These are phyloP conservation scores for Fistulinella prunicolor DNA, from an alignment of 768 basidiomycete species.

Conservation along the genomic window DNA sequence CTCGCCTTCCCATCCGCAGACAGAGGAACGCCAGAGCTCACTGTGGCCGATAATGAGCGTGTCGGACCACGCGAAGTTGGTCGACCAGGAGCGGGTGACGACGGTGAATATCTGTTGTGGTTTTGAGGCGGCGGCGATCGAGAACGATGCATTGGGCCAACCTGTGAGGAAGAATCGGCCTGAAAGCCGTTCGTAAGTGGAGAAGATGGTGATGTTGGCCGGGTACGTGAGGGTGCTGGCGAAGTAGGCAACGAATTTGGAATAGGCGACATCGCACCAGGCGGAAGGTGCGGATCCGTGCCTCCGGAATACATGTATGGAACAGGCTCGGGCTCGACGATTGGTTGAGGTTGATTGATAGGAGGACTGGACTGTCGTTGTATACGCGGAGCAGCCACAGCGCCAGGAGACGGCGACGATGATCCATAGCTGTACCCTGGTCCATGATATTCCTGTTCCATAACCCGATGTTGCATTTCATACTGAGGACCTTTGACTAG, in stretches of 20 bases:
- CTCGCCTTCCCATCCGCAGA: conserved; percentile 51
- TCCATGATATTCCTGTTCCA: conserved; percentile 81
- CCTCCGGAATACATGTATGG: conserved; percentile 23
- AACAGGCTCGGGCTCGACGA: conserved; percentile 29
- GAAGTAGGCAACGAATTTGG: conserved; percentile 20
- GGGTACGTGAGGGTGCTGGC: conserved; percentile 22
- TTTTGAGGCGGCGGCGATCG: conserved; percentile 53
- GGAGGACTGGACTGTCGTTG: conserved; percentile 28
- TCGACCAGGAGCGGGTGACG: conserved; percentile 24
- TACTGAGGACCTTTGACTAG: conserved; percentile 88
- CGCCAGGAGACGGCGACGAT: conserved; percentile 24
- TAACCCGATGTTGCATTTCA: conserved; percentile 89
- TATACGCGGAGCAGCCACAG: conserved; percentile 17
- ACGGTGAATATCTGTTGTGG: conserved; percentile 36
- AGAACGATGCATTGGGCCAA: conserved; percentile 40
- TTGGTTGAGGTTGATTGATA: conserved; percentile 28
- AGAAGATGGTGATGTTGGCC: conserved; percentile 34
- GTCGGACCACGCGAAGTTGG: conserved; percentile 41
- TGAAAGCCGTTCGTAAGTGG: conserved; percentile 26
- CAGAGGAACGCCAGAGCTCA: conserved; percentile 36
- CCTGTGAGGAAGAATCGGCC: conserved; percentile 23
- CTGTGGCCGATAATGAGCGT: conserved; percentile 75
- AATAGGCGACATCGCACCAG: conserved; percentile 54
- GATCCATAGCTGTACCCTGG: conserved; percentile 27
- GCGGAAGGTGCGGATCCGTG: conserved; percentile 46